These are phyloP conservation scores for Pestalotiopsis sp. DNA, from an alignment of 2,329 filamentous ascomycete species.

Conservation along the genomic window DNA sequence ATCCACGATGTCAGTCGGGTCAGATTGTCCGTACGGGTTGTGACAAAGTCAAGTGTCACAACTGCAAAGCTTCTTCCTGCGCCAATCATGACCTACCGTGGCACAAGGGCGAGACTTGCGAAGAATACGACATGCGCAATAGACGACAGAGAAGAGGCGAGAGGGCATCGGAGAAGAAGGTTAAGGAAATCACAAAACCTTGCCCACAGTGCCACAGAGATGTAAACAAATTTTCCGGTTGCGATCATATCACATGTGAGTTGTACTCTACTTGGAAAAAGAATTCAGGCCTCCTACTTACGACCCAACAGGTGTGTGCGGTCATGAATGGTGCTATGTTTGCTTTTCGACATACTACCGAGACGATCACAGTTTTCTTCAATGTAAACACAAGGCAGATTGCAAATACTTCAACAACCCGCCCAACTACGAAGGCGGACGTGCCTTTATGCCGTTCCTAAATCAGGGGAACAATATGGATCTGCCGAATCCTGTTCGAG, in stretches of 20 bases:
- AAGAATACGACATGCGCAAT: slow-evolving; percentile 37
- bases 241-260: slow-evolving; percentile 45
- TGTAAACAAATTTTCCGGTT: slow-evolving; percentile 39
- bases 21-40: slow-evolving; percentile 37
- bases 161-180: slow-evolving; percentile 34
- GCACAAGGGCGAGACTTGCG: slow-evolving; percentile 40
- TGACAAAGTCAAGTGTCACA: slow-evolving; percentile 33
- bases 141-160: slow-evolving; percentile 30
- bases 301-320: slow-evolving; percentile 30
- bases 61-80: slow-evolving; percentile 35
- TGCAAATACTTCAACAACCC: slow-evolving; percentile 29
- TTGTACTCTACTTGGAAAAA: not conserved
- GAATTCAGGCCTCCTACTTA: not conserved
- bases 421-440: slow-evolving; percentile 27
- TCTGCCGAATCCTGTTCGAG: not conserved
- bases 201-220: slow-evolving; percentile 39
- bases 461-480: not conserved
- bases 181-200: slow-evolving; percentile 34
- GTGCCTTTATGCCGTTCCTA: slow-evolving; percentile 22
- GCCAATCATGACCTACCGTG: slow-evolving; percentile 37
- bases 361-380: slow-evolving; percentile 28
- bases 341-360: slow-evolving; percentile 34
- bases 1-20: slow-evolving; percentile 37
- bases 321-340: slow-evolving; percentile 43
- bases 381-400: slow-evolving; percentile 32